Conservation (phyloP, 1,139 yeast genomes). For the Lodderomyces pseudojiufengensis region DNA sequence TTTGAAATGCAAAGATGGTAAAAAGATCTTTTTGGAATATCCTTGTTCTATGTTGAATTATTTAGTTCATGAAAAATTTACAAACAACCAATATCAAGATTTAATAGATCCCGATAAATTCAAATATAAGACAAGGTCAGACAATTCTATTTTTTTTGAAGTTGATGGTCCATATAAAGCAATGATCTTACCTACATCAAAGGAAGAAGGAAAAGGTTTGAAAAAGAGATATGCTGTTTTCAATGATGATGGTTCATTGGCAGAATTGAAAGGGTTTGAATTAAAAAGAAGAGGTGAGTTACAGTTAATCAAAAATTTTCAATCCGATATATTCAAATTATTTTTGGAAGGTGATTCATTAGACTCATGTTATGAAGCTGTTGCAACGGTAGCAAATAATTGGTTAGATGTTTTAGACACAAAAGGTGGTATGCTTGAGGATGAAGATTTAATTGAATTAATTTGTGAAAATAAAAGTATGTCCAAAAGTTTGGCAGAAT, state of each 20-base stretch:
- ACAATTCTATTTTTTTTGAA: slow-evolving; percentile 94
- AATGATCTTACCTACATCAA: slow-evolving; percentile 95
- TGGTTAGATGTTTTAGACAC: slow-evolving; percentile 95
- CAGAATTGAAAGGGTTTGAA: slow-evolving; percentile 96
- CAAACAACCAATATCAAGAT: slow-evolving; percentile 93
- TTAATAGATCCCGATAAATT: slow-evolving; percentile 64
- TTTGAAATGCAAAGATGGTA: slow-evolving; percentile 73
- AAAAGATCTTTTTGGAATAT: slow-evolving; percentile 72
- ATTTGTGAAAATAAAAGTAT: slow-evolving; percentile 96
- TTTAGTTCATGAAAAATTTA: slow-evolving; percentile 83
- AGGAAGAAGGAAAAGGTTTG: slow-evolving; percentile 95
- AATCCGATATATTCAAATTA: slow-evolving; percentile 87
- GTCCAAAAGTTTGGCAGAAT: slow-evolving; percentile 89
- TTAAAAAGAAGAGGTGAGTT: slow-evolving; percentile 95
- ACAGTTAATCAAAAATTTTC: slow-evolving; percentile 89
- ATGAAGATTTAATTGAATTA: slow-evolving; percentile 88
- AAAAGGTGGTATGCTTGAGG: slow-evolving; percentile 83
- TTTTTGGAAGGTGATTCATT: slow-evolving; percentile 82
- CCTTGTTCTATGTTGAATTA: slow-evolving; percentile 97
- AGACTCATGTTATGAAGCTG: slow-evolving; percentile 80
- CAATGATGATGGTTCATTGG: slow-evolving; percentile 88
- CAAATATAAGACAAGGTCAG: slow-evolving; percentile 74
- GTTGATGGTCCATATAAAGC: slow-evolving; percentile 99
- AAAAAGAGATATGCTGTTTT: slow-evolving; percentile 97
- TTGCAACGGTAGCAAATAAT: slow-evolving; percentile 88